phyloP scores from a whole-genome alignment of 176 grass and related monocot genomes.

The Poa pratensis region DNA sequence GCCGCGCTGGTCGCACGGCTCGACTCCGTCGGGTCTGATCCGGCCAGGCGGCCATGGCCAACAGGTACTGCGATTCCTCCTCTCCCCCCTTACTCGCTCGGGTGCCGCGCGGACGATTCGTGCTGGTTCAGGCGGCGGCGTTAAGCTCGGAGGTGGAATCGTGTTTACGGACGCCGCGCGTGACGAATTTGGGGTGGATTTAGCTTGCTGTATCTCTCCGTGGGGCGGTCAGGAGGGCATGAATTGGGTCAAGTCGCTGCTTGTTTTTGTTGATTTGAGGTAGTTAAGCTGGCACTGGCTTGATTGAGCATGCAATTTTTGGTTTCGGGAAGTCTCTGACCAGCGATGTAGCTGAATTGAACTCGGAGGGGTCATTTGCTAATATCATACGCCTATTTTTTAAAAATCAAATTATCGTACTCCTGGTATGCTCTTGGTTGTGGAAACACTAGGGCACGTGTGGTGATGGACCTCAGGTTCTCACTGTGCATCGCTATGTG shows the following conservation, averaged over 20 bases:
- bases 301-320: conserved; percentile 1
- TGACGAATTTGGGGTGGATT: conserved; percentile 19
- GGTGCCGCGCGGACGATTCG: neutral
- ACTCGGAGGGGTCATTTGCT: neutral
- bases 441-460: neutral
- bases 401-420: too few species aligned
- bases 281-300: neutral
- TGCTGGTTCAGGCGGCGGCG: neutral
- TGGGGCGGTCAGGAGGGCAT: neutral
- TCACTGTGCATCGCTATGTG: neutral
- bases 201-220: neutral
- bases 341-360: conserved; percentile 14
- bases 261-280: neutral
- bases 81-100: neutral
- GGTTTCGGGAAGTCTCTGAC: neutral
- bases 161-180: neutral
- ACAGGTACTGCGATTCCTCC: conserved; percentile 34
- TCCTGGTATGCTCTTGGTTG: neutral
- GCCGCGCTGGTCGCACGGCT: conserved; percentile 26
- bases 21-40: neutral
- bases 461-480: neutral
- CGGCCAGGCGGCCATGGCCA: conserved; percentile 37
- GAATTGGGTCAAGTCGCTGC: conserved; percentile 2
- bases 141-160: conserved; percentile 17
- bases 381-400: neutral